Conservation (phyloP, 2,329 filamentous ascomycete species). For the Clonostachys solani region DNA sequence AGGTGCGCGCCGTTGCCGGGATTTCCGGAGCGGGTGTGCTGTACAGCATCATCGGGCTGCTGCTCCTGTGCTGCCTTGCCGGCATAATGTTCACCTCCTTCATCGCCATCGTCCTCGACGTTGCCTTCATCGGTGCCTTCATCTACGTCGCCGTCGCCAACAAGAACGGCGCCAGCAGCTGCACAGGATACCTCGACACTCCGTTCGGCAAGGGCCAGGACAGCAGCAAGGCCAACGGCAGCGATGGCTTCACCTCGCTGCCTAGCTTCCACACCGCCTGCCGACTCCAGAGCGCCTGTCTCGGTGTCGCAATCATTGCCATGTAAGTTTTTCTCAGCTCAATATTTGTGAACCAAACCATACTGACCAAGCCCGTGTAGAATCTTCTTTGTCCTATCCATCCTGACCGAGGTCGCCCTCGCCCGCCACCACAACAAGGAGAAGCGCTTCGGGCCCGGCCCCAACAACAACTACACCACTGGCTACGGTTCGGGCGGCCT, state of each 20-base stretch:
- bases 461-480: slow-evolving; percentile 54
- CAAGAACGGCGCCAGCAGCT: slow-evolving; percentile 62
- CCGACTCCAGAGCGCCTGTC: slow-evolving; percentile 68
- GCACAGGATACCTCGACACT: slow-evolving; percentile 56
- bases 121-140: slow-evolving; percentile 72
- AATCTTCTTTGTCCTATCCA: slow-evolving; percentile 73
- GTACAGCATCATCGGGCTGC: slow-evolving; percentile 68
- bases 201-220: slow-evolving; percentile 64
- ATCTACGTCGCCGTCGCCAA: slow-evolving; percentile 78
- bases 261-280: slow-evolving; percentile 56
- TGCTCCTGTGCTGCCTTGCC: slow-evolving; percentile 76
- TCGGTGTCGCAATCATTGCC: slow-evolving; percentile 75
- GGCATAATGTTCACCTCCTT: slow-evolving; percentile 70
- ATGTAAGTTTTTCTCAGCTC: slow-evolving; percentile 51
- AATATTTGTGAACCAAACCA: background rate
- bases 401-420: slow-evolving; percentile 63
- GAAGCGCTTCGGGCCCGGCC: slow-evolving; percentile 60
- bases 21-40: slow-evolving; percentile 71
- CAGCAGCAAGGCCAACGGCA: slow-evolving; percentile 39
- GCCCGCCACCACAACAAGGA: slow-evolving; percentile 69
- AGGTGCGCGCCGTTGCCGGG: slow-evolving; percentile 70
- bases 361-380: background rate
- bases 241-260: slow-evolving; percentile 39
- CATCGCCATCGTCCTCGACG: slow-evolving; percentile 70
- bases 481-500: slow-evolving; percentile 28